phyloP scores from a whole-genome alignment of 2,329 filamentous ascomycete species.

The Pseudonectria foliicola region DNA sequence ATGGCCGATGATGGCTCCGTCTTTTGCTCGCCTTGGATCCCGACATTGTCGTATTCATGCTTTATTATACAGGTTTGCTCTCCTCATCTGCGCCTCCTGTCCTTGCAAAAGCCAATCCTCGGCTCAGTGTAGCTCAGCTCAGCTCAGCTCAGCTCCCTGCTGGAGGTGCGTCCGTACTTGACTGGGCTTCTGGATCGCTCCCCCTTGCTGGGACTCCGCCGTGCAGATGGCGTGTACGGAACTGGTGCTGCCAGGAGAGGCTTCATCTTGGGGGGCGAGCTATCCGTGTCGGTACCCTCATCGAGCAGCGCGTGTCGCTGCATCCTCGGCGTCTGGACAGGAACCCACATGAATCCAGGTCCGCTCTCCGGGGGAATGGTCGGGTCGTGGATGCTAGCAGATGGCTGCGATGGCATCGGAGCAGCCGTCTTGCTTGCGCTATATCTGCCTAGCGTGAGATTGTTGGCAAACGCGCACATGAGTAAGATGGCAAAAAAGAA shows the following conservation, averaged over 20 bases:
- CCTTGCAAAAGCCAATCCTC: conserved; percentile 9
- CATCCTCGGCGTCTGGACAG: conserved; percentile 41
- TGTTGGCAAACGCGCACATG: conserved; percentile 43
- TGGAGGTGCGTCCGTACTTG: conserved; percentile 35
- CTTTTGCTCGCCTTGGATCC: conserved; percentile 11
- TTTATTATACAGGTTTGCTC: conserved; percentile 15
- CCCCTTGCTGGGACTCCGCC: conserved; percentile 42
- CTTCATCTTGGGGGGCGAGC: conserved; percentile 36
- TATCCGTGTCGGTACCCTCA: conserved; percentile 46
- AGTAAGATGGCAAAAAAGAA: conserved; percentile 45
- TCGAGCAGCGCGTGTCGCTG: conserved; percentile 36
- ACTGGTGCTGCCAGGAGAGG: conserved; percentile 36
- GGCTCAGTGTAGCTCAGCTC: too few species aligned
- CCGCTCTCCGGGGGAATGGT: conserved; percentile 23
- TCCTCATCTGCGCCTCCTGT: conserved; percentile 2
- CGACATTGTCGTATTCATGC: conserved; percentile 7
- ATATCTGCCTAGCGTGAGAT: conserved; percentile 36
- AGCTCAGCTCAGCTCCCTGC: conserved; percentile 22
- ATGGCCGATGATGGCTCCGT: too few species aligned
- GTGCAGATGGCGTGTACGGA: conserved; percentile 38
- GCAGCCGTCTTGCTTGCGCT: conserved; percentile 20
- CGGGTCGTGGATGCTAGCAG: conserved; percentile 12
- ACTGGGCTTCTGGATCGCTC: conserved; percentile 42
- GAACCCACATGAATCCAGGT: conserved; percentile 44
- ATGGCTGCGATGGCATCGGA: conserved; percentile 20